Evolutionary conservation across 2,329 filamentous ascomycete genomes (phyloP), one percentile per base, ranked within the genome.

Genomic region (Apiospora koreana): DNA sequence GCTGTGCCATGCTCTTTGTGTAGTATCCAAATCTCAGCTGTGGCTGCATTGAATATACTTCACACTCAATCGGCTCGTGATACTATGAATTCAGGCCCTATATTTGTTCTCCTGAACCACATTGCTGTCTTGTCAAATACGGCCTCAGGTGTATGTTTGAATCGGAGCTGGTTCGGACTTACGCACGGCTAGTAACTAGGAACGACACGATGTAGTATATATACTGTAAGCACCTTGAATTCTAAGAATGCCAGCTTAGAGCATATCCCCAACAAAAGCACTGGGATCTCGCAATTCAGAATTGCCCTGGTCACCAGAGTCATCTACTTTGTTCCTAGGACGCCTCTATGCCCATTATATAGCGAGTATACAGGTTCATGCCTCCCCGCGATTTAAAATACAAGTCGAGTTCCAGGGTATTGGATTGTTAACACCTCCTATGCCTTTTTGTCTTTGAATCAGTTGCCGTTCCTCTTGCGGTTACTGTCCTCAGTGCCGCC

Each of bases 401-500:
- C 7, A 38, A n/a, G 1, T 28, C 21, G 21, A 14, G 3, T 38
- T 38, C 31, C 8, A 12, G 18, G 28, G 28, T 23, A 62, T 62
- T n/a, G 10, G 18, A 38, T 28, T n/a, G 28, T n/a, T n/a, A n/a
- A 38, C 21, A 62, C 9, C 18, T 38, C 18, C 1, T 38, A 12
- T n/a, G 18, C 18, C 18, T 38, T 21, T 23, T 12, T 38, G 5
- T 38, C 18, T 62, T 38, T 6, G 21, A 62, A 21, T 38, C 31
- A 62, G 18, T 10, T 8, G 10, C 65, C 65, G 16, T 67, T 46
- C 25, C 65, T 46, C 42, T 67, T 50, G 31, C 42, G 46, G 18
- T 31, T 21, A 6, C 64, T 54, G 31, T 69, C 70, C 2, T 71
- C 68, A 58, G 54, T 23, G 35, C 65, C 68, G 25, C 50, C 69